Evolutionary conservation across 306 rosid species (phyloP).

Genomic region (Parietaria judaica): DNA sequence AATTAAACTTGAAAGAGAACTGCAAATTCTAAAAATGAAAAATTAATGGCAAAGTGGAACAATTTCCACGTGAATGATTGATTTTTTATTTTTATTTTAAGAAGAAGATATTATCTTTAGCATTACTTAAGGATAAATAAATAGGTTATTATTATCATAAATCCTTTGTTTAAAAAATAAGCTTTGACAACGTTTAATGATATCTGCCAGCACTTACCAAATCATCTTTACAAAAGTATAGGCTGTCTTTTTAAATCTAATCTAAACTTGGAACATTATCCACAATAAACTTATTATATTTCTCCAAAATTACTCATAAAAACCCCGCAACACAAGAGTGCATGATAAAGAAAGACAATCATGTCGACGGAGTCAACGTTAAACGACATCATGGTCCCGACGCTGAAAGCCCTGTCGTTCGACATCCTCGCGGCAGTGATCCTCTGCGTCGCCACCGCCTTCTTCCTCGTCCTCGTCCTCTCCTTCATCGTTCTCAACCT

Average conservation of each 20-base stretch:
- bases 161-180: background rate
- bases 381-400: too few species aligned
- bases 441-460: conserved; percentile 19
- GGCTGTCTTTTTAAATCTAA: background rate
- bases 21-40: too few species aligned
- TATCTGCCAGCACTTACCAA: conserved; percentile 6
- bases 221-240: background rate
- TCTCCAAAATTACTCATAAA: too few species aligned
- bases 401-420: conserved; percentile 2
- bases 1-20: too few species aligned
- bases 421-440: conserved; percentile 22
- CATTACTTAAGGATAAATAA: background rate
- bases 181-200: background rate
- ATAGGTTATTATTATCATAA: too few species aligned
- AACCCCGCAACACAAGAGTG: too few species aligned
- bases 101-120: background rate
- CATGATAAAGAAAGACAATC: too few species aligned
- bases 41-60: too few species aligned
- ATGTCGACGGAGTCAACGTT: too few species aligned
- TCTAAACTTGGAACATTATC: conserved; percentile 9
- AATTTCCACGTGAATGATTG: too few species aligned
- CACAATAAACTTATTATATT: background rate
- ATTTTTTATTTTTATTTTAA: too few species aligned
- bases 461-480: conserved; percentile 19
- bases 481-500: conserved; percentile 17